A percentile compares a stretch with the other conserved stretches of the same genome.
Conservation (phyloP, 1,284 basidiomycete genomes). For the Ceratobasidium sp. region DNA sequence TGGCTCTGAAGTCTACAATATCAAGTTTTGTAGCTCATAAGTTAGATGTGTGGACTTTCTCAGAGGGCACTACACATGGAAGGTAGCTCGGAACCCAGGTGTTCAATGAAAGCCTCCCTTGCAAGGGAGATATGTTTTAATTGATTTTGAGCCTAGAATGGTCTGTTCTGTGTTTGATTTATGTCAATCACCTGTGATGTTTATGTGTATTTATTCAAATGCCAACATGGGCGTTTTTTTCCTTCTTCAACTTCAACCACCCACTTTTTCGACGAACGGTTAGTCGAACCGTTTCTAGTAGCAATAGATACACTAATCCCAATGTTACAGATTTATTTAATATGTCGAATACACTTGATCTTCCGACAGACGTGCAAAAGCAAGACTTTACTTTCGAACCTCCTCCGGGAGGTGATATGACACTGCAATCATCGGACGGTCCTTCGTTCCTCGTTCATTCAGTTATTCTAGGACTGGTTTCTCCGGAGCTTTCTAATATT, state of each 20-base stretch:
- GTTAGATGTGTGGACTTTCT: too few relatives aligned
- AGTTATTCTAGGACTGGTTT: conserved; percentile 9
- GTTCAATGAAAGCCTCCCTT: too few relatives aligned
- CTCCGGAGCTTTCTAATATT: conserved; percentile 12
- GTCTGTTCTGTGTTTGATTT: too few relatives aligned
- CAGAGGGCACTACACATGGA: too few relatives aligned
- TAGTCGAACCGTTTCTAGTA: background rate
- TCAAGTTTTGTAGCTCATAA: too few relatives aligned
- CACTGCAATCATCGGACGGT: conserved; percentile 9
- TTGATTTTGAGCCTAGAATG: too few relatives aligned
- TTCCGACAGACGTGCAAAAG: background rate
- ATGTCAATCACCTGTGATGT: background rate
- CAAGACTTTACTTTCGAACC: conserved; percentile 19
- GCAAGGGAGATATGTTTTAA: too few relatives aligned
- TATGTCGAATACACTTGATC: background rate
- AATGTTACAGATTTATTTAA: background rate
- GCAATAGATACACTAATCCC: too few relatives aligned
- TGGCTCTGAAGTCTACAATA: too few relatives aligned
- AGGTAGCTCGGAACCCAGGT: too few relatives aligned
- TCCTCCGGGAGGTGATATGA: conserved; percentile 26
- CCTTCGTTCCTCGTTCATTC: conserved; percentile 12
- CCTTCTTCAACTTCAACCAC: background rate
- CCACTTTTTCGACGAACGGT: background rate
- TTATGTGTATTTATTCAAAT: background rate
- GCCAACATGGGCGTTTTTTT: background rate